Conservation (phyloP, 768 basidiomycete genomes). For the Kwoniella botswanensis region DNA sequence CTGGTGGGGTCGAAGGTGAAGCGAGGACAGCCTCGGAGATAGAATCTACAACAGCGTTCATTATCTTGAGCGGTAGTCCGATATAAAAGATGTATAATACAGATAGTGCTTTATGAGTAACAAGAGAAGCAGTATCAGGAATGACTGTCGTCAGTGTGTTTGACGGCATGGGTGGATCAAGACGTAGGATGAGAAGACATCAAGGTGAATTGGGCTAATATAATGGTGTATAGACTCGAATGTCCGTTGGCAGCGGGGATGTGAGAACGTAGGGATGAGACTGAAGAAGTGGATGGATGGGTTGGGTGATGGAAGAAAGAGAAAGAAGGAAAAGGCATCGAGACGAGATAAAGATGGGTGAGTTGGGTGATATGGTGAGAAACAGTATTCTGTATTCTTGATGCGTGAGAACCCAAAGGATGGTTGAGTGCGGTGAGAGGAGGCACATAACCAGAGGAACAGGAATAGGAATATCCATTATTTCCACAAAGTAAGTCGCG, state of each 20-base stretch:
- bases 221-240: background rate
- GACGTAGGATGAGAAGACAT: background rate
- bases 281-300: slow-evolving; percentile 2
- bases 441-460: background rate
- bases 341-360: background rate
- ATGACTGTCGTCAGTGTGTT: background rate
- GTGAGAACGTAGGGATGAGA: background rate
- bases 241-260: background rate
- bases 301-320: slow-evolving; percentile 1
- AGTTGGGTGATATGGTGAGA: background rate
- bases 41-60: slow-evolving; percentile 19
- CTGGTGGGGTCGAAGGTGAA: background rate
- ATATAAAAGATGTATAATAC: slow-evolving; percentile 21
- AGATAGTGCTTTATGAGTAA: slow-evolving; percentile 9
- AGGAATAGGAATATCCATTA: background rate
- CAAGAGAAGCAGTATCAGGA: slow-evolving; percentile 11
- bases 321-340: background rate
- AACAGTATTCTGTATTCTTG: background rate
- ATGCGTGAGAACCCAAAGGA: no score
- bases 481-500: background rate
- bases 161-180: slow-evolving; percentile 9
- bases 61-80: slow-evolving; percentile 18
- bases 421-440: no score
- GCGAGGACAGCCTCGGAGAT: slow-evolving; percentile 10
- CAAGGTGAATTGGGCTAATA: background rate